Conservation (phyloP, 768 basidiomycete species). For the Leccinum rimulosum region DNA sequence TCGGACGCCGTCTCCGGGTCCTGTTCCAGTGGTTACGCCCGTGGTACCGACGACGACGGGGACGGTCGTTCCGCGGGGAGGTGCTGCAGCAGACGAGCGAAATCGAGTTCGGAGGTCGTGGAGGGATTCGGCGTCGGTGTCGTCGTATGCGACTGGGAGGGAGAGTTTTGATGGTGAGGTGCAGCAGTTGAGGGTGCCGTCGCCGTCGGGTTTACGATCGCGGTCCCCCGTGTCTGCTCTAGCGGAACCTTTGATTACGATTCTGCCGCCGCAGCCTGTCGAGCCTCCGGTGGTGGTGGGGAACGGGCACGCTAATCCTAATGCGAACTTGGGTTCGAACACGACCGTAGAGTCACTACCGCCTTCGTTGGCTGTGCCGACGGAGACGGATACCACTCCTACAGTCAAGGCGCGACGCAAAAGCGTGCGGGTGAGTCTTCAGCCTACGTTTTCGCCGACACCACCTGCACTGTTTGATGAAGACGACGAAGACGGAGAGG, state of each 20-base stretch:
- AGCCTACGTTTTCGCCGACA: slow-evolving; percentile 72
- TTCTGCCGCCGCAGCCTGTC: slow-evolving; percentile 12
- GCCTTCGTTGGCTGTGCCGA: neutral
- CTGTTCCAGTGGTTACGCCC: neutral
- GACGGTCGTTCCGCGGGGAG: neutral
- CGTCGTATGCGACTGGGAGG: slow-evolving; percentile 65
- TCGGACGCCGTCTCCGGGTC: slow-evolving; percentile 46
- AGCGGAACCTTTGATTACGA: slow-evolving; percentile 4
- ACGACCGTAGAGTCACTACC: neutral
- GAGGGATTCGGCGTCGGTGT: slow-evolving; percentile 36
- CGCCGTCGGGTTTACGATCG: neutral
- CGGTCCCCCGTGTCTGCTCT: neutral
- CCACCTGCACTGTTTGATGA: slow-evolving; percentile 57
- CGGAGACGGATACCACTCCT: neutral
- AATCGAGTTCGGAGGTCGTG: neutral
- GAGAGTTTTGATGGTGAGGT: slow-evolving; percentile 44
- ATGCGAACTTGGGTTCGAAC: neutral
- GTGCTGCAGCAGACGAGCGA: neutral
- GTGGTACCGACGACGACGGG: neutral
- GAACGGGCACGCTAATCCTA: too few relatives aligned
- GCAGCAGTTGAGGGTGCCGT: slow-evolving; percentile 14
- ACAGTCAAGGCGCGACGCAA: slow-evolving; percentile 45
- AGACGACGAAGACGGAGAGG: slow-evolving; percentile 40
- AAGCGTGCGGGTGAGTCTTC: slow-evolving; percentile 75
- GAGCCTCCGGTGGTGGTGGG: slow-evolving; percentile 1